These are phyloP conservation scores for Solanum boliviense DNA, from an alignment of 257 asterid genomes.

Conservation along the genomic window DNA sequence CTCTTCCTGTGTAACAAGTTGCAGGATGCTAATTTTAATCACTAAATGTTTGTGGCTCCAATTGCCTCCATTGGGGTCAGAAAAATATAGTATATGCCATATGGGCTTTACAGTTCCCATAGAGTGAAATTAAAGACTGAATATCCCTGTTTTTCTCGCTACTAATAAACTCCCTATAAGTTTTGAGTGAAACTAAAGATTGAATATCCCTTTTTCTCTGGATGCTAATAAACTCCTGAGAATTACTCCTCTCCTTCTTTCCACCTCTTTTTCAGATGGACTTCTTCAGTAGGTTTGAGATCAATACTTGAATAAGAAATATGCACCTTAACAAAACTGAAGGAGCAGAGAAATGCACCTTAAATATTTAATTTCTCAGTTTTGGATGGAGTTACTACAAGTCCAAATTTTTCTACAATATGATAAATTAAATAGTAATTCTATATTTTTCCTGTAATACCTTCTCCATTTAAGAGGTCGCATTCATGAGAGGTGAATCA, in stretches of 20 bases:
- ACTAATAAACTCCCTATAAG: background rate
- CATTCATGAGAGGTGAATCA: background rate
- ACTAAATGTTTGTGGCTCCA: background rate
- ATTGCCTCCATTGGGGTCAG: background rate
- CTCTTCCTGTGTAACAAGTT: background rate
- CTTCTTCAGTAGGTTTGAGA: background rate
- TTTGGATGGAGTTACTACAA: background rate
- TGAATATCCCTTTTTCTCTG: background rate
- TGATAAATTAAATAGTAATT: background rate
- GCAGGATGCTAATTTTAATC: background rate
- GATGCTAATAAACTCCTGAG: background rate
- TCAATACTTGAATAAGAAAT: background rate
- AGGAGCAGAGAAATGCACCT: background rate
- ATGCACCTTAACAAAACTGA: background rate
- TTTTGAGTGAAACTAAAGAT: background rate
- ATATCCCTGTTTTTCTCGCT: background rate
- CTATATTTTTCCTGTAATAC: background rate
- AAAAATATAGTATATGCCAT: background rate
- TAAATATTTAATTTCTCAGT: background rate
- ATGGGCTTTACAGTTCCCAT: background rate
- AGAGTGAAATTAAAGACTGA: background rate
- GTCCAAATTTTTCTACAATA: background rate
- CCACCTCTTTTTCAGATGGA: background rate
- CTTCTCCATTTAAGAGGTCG: background rate
- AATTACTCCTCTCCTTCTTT: background rate